Evolutionary conservation across 192 early-diverging fungal genomes (phyloP).

Genomic region (Dissophora ornata): DNA sequence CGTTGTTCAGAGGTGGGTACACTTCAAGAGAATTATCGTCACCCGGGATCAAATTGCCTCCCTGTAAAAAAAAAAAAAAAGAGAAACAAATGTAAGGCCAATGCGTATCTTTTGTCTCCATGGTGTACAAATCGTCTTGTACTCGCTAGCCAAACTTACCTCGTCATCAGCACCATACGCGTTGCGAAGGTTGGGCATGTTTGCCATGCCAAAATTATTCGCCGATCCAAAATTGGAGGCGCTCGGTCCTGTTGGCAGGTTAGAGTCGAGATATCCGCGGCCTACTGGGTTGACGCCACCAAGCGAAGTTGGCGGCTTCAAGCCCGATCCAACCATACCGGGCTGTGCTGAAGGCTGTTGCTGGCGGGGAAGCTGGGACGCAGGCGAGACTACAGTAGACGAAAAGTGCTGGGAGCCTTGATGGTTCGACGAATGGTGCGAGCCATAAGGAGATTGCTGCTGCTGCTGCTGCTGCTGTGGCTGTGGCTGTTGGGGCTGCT

Average conservation of each 20-base stretch:
- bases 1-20: conserved; percentile 23
- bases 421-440: conserved; percentile 40
- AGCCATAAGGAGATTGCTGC: conserved; percentile 29
- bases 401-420: conserved; percentile 46
- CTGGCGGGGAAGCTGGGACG: conserved; percentile 41
- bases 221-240: conserved; percentile 26
- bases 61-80: conserved; percentile 9
- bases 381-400: conserved; percentile 31
- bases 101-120: neutral
- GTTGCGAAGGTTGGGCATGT: conserved; percentile 28
- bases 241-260: conserved; percentile 23
- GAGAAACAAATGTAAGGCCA: neutral
- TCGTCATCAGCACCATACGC: conserved; percentile 47
- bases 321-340: conserved; percentile 25
- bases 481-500: conserved; percentile 25
- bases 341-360: conserved; percentile 38
- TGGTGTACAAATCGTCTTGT: neutral
- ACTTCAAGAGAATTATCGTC: conserved; percentile 30
- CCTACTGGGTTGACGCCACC: conserved; percentile 25
- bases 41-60: conserved; percentile 33
- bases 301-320: conserved; percentile 36
- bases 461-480: conserved; percentile 43
- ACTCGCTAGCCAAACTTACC: conserved; percentile 14
- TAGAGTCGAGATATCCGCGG: conserved; percentile 30
- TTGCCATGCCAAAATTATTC: conserved; percentile 38